Evolutionary conservation across 1,139 yeast genomes (phyloP), one percentile per base, ranked within the genome.

Genomic region (Taphrina communis): DNA sequence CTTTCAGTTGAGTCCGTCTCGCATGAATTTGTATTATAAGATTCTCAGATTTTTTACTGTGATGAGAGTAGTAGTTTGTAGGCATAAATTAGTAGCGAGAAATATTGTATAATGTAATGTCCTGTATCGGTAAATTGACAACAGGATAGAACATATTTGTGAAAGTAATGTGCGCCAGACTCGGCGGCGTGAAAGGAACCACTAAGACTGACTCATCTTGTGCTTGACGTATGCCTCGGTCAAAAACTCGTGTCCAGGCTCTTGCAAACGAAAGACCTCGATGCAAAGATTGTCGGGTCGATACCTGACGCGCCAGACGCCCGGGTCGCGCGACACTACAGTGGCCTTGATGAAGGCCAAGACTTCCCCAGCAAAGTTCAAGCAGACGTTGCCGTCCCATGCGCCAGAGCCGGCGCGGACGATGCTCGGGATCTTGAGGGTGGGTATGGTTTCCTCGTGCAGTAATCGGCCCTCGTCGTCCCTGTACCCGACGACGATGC

Each of bases 401-500:
- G 71, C 65, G 1, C 71, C 75, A 41, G 77, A 76, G 17, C 73
- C 80, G 80, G 19, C 80, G 38, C 81, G 76, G 80, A 87, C 75
- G 85, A 80, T 67, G 83, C 75, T 72, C 0, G 98, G 98, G 41
- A 94, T 82, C 73, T 90, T 89, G 59, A 89, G 94, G 0, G 96
- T 89, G 66, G 85, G 82, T 77, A 81, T 92, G 70, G 88, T 86
- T 77, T 94, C 98, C 1, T 91, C 86, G 2, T 88, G 79, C 72
- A 83, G 81, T 69, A 95, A 79, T 38, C 83, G 77, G 65, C 89
- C 83, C 55, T 84, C 80, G 39, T 89, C 89, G 76, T 92, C 96
- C 72, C 97, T 83, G 78, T 89, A 94, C 0, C 97, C 99, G 76
- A 90, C 90, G 0, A 90, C 84, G 3, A 94, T 83, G 71, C 85